A percentile compares a stretch with the other conserved stretches of the same genome.
Conservation (phyloP, 23 red algal species). For the Gracilaria caudata region DNA sequence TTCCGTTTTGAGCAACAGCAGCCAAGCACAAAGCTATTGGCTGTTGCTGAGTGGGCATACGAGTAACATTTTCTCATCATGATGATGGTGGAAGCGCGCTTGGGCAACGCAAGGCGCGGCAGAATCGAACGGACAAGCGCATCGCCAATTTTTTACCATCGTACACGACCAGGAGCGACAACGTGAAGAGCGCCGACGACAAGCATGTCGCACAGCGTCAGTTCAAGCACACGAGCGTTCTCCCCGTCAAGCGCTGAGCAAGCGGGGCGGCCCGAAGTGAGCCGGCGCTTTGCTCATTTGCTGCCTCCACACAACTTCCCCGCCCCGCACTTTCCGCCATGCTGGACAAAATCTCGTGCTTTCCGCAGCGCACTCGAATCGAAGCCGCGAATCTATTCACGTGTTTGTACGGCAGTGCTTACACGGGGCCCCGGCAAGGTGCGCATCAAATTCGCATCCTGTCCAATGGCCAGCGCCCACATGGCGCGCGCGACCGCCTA, state of each 20-base stretch:
- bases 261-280: no score
- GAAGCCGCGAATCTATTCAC: not conserved
- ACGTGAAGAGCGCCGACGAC: not conserved
- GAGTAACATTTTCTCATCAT: no score
- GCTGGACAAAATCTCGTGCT: not conserved
- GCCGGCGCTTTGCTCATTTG: no score
- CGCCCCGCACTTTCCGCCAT: not conserved
- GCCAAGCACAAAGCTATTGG: no score
- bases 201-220: no score
- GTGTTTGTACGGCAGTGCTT: not conserved
- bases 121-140: not conserved
- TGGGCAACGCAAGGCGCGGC: not conserved
- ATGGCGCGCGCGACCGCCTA: constrained; percentile 5
- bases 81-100: no score
- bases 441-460: constrained; percentile 7
- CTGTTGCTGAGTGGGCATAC: no score
- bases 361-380: not conserved
- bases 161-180: not conserved
- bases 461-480: constrained; percentile 5
- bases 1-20: no score
- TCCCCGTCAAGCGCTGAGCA: no score
- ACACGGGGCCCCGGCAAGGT: not conserved
- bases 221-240: no score
- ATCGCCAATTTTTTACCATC: not conserved
- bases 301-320: no score